Base-by-base conservation (phyloP, 2,329 filamentous ascomycete species). In the Hypomyces rosellus region DNA sequence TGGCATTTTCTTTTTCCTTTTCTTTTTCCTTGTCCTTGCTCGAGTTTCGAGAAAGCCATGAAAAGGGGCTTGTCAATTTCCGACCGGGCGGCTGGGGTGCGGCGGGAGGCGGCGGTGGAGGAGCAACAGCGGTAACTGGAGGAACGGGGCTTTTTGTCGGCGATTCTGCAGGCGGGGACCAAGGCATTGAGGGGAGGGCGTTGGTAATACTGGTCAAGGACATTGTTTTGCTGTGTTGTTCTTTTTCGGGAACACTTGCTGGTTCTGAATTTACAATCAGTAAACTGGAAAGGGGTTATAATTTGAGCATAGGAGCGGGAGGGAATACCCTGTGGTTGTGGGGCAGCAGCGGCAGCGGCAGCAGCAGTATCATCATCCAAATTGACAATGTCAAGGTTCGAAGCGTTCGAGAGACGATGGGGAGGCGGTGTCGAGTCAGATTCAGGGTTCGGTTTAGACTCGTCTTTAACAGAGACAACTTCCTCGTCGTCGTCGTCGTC, bases 31-130 rank as follows among this genome's bases (percentile, higher is more conserved):
- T 77, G 4, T 76, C 73, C 60, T 84, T 84, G 46, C 70, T 73
- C 34, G 77, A 75, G 65, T 77, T 85, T 57, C 89, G 76, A 33
- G 88, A 89, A 37, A 95, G 77, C 84, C 88, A 92, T 37, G 88
- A 82, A 61, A 95, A 95, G n/a, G 87, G 89, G 58, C 88, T 89
- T 8, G 88, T 91, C 49, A 95, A 79, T 66, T 93, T 95, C 62
- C 89, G 77, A 53, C 78, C 57, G 12, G 73, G 69, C 2, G 74
- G 69, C 37, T 44, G 47, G 45, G 51, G 51, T 37, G 51, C 25
- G 15, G 59, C 50, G 4, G 68, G 59, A 45, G 65, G 60, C 22
- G 63, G 63, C n/a, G 63, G 64, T 40, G 61, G 59, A 48, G 64
- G 65, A 42, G 63, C 59, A 34, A 63, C 59, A 34, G 61, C 57